phyloP scores from a whole-genome alignment of 192 early-diverging fungal species.

The Podila minutissima region DNA sequence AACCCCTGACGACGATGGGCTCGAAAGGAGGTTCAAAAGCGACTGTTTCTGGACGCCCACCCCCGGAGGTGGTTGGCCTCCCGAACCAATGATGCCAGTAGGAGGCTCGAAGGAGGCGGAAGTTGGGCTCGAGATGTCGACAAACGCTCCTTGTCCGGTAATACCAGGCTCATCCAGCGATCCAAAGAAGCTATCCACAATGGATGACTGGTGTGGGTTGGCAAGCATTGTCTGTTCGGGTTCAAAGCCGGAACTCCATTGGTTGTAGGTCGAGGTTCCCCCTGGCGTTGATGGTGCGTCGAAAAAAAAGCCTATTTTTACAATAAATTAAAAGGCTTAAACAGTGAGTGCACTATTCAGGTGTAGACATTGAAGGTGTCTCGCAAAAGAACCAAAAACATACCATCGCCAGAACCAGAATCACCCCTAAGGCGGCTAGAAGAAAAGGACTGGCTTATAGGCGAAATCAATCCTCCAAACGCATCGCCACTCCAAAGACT shows the following conservation, averaged over 20 bases:
- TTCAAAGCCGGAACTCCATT: conserved; percentile 6
- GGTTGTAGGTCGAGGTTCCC: background rate
- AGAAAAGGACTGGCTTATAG: conserved; percentile 10
- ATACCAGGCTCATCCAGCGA: background rate
- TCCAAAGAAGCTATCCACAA: background rate
- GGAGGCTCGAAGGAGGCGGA: too few relatives aligned
- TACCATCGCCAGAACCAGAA: background rate
- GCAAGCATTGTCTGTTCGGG: background rate
- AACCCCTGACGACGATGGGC: too few relatives aligned
- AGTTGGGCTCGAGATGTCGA: too few relatives aligned
- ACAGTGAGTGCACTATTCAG: background rate
- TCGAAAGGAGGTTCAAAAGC: too few relatives aligned
- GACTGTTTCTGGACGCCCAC: too few relatives aligned
- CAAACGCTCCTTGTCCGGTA: too few relatives aligned
- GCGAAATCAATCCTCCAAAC: conserved; percentile 14
- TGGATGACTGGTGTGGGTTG: background rate
- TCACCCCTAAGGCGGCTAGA: background rate
- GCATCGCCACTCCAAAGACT: conserved; percentile 42
- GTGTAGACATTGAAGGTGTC: background rate
- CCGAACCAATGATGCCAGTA: too few relatives aligned
- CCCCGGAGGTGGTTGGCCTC: too few relatives aligned
- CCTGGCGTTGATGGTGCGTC: background rate
- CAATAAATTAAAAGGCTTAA: background rate
- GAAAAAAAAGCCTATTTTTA: background rate
- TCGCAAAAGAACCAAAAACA: background rate